These are phyloP conservation scores for Elongisporangium prolatum DNA, from an alignment of 352 stramenopile species.

Conservation along the genomic window DNA sequence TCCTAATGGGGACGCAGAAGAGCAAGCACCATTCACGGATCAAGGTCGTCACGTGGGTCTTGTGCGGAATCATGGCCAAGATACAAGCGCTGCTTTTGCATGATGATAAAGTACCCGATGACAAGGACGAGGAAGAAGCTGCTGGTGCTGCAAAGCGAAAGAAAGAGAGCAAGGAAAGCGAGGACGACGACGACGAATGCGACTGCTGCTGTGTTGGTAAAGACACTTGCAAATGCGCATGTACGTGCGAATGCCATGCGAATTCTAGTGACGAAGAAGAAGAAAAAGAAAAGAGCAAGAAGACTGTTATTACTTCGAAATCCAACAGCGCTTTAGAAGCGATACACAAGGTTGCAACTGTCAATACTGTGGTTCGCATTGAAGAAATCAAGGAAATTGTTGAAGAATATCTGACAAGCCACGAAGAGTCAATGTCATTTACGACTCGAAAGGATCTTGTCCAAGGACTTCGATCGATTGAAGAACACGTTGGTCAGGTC, in stretches of 20 bases:
- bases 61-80: constrained; percentile 84
- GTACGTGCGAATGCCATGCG: constrained; percentile 63
- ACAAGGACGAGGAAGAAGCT: constrained; percentile 5
- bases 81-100: constrained; percentile 68
- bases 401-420: not conserved
- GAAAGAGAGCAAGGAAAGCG: constrained; percentile 12
- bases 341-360: not conserved
- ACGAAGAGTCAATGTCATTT: not conserved
- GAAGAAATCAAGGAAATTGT: not conserved
- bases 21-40: constrained; percentile 77
- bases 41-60: constrained; percentile 83
- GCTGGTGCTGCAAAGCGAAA: constrained; percentile 8
- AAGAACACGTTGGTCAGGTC: not conserved
- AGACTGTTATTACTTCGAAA: not conserved
- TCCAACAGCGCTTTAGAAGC: not conserved
- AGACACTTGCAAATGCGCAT: constrained; percentile 47
- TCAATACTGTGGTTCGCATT: not conserved
- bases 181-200: constrained; percentile 53
- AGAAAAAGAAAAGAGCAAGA: not conserved
- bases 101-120: constrained; percentile 61
- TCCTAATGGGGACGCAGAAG: constrained; percentile 63
- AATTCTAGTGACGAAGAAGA: constrained; percentile 57
- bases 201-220: constrained; percentile 70
- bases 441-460: not conserved
- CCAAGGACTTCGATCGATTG: not conserved